phyloP scores from a whole-genome alignment of 2,329 filamentous ascomycete genomes.

The Parascedosporium putredinis region DNA sequence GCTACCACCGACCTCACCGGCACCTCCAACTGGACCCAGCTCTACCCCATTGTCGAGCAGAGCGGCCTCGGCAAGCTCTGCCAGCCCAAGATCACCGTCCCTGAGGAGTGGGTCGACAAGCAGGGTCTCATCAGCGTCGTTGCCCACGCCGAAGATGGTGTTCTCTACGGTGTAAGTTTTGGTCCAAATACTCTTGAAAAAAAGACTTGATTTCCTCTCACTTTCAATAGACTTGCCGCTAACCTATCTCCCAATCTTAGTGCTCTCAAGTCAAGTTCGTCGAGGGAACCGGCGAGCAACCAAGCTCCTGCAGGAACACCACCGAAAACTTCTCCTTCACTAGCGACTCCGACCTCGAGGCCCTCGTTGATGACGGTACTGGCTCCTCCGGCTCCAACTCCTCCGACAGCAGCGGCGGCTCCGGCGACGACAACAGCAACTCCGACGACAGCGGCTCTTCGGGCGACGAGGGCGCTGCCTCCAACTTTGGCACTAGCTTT shows the following conservation, averaged over 20 bases:
- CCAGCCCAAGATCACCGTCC: slow-evolving; percentile 35
- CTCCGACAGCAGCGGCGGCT: slow-evolving; percentile 9
- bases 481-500: neutral
- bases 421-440: neutral
- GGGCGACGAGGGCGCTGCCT: neutral
- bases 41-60: slow-evolving; percentile 44
- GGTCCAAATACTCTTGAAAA: too few species aligned
- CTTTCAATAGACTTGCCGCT: too few species aligned
- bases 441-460: neutral
- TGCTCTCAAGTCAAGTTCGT: slow-evolving; percentile 48
- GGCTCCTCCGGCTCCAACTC: slow-evolving; percentile 4
- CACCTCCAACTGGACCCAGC: slow-evolving; percentile 40
- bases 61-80: slow-evolving; percentile 45
- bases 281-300: slow-evolving; percentile 22
- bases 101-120: slow-evolving; percentile 39
- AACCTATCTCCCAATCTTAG: too few species aligned
- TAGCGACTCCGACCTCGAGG: slow-evolving; percentile 23
- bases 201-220: too few species aligned
- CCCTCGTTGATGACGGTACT: slow-evolving; percentile 18
- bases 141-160: slow-evolving; percentile 41
- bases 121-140: slow-evolving; percentile 45
- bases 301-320: slow-evolving; percentile 25
- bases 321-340: slow-evolving; percentile 19
- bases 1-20: slow-evolving; percentile 40
- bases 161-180: slow-evolving; percentile 42